phyloP scores from a whole-genome alignment of 2,329 filamentous ascomycete genomes.

The Ustilaginoidea virens region DNA sequence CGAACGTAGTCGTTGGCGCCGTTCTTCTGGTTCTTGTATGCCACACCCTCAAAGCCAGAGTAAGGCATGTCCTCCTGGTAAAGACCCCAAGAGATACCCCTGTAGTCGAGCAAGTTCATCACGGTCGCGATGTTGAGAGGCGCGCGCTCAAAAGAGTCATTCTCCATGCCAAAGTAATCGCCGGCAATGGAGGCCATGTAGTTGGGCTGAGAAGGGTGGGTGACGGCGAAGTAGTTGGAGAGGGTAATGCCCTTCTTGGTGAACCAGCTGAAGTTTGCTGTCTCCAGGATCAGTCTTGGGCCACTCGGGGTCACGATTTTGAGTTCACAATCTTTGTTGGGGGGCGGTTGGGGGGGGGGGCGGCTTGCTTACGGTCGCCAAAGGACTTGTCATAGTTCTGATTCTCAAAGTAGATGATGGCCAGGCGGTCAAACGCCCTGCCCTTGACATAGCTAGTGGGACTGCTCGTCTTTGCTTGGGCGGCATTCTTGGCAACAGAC shows the following conservation, averaged over 20 bases:
- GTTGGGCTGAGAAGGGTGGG: constrained; percentile 63
- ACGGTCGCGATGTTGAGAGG: constrained; percentile 48
- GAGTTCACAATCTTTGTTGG: background rate
- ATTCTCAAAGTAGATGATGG: constrained; percentile 66
- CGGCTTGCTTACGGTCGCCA: constrained; percentile 37
- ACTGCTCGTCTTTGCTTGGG: constrained; percentile 43
- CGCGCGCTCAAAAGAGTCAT: constrained; percentile 47
- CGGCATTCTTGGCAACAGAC: constrained; percentile 38
- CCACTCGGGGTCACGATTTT: background rate
- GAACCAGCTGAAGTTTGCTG: constrained; percentile 15
- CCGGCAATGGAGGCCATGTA: constrained; percentile 54
- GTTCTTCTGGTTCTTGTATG: constrained; percentile 48
- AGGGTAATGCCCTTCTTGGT: constrained; percentile 16
- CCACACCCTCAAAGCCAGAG: constrained; percentile 51
- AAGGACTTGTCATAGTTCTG: constrained; percentile 50
- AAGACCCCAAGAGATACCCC: constrained; percentile 49
- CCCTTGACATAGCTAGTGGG: constrained; percentile 52
- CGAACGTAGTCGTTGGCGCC: constrained; percentile 63
- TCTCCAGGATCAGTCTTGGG: background rate
- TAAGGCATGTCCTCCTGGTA: constrained; percentile 72
- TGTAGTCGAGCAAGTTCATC: constrained; percentile 52
- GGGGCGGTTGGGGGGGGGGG: too few relatives aligned
- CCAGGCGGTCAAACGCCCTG: constrained; percentile 56
- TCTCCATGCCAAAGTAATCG: constrained; percentile 58
- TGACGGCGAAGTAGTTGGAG: constrained; percentile 37